Evolutionary conservation across 805 yeast species (phyloP).

Genomic region (Wickerhamomyces hampshirensis): DNA sequence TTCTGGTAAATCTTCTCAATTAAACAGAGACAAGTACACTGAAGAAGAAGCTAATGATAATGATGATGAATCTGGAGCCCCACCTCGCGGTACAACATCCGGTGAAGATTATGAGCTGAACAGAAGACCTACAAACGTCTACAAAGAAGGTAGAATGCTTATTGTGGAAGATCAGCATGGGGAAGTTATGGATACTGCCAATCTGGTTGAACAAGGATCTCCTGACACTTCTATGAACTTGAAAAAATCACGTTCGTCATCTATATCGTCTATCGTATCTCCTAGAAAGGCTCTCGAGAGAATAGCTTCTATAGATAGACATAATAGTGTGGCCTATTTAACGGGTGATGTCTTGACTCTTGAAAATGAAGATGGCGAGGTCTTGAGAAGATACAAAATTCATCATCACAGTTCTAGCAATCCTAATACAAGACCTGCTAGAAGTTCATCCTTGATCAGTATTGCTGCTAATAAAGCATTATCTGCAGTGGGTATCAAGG

Average conservation of each 20-base stretch:
- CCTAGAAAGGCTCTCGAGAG: slow-evolving; percentile 8
- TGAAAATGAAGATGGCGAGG: slow-evolving; percentile 90
- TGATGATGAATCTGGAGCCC: slow-evolving; percentile 2
- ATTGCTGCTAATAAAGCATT: slow-evolving; percentile 36
- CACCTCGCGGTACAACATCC: background rate
- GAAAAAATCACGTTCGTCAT: slow-evolving; percentile 17
- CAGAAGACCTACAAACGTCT: slow-evolving; percentile 38
- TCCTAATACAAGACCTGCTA: slow-evolving; percentile 26
- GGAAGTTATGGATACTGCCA: slow-evolving; percentile 61
- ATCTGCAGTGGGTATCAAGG: slow-evolving; percentile 42
- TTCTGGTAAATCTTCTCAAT: background rate
- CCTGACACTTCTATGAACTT: slow-evolving; percentile 1
- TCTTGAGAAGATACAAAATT: slow-evolving; percentile 75
- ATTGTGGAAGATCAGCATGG: slow-evolving; percentile 83
- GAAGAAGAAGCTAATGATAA: slow-evolving; percentile 3
- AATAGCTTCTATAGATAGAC: slow-evolving; percentile 3
- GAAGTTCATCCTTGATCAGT: slow-evolving; percentile 34
- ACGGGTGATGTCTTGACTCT: slow-evolving; percentile 73
- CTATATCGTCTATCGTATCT: slow-evolving; percentile 17
- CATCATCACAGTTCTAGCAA: slow-evolving; percentile 41
- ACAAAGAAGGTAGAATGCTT: slow-evolving; percentile 64
- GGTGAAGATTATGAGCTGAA: slow-evolving; percentile 21
- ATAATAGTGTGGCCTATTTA: slow-evolving; percentile 62
- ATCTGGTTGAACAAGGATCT: slow-evolving; percentile 29
- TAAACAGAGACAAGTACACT: background rate